Conservation (phyloP, 2,329 filamentous ascomycete species). For the Corinectria fuckeliana region DNA sequence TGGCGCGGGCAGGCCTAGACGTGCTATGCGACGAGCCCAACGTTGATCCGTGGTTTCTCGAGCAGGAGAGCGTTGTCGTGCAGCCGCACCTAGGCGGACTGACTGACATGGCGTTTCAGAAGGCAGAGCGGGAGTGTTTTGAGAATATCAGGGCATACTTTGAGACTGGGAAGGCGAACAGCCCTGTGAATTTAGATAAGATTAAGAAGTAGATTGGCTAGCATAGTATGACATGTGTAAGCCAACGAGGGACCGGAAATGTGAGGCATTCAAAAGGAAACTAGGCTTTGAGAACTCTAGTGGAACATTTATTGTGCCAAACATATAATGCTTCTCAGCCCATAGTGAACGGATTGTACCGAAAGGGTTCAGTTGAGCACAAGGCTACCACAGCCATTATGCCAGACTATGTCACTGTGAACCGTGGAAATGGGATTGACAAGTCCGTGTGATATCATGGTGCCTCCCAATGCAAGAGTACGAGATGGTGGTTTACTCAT, state of each 20-base stretch:
- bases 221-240: neutral
- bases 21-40: conserved; percentile 52
- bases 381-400: no score
- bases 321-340: no score
- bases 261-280: no score
- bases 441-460: no score
- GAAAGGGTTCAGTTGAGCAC: no score
- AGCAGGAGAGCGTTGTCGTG: conserved; percentile 40
- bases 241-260: no score
- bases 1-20: conserved; percentile 54
- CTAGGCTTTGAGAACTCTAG: no score
- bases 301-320: no score
- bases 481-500: neutral
- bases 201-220: conserved; percentile 2
- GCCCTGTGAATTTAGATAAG: conserved; percentile 23
- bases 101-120: conserved; percentile 49
- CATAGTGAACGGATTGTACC: no score
- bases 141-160: conserved; percentile 33
- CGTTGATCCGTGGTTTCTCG: conserved; percentile 25
- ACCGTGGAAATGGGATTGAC: no score
- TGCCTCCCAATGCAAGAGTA: neutral
- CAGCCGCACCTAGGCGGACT: conserved; percentile 53
- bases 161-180: conserved; percentile 29
- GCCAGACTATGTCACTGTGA: no score
- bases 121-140: conserved; percentile 49